phyloP scores from a whole-genome alignment of 1,284 basidiomycete genomes.

The Trichosporon asahii region DNA sequence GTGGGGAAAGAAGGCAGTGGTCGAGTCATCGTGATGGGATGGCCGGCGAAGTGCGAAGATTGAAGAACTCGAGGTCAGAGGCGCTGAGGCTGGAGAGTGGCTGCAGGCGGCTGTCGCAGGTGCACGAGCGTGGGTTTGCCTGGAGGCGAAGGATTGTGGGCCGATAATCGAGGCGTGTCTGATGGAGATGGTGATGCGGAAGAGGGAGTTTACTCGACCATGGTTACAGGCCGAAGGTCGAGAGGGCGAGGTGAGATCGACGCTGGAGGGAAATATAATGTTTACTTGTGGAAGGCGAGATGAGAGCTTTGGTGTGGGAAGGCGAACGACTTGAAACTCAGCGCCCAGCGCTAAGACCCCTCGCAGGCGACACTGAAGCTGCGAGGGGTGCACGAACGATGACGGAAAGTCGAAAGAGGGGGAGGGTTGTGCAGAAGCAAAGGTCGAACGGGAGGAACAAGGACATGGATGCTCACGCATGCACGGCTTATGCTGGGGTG shows the following conservation, averaged over 20 bases:
- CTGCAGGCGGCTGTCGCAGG: not conserved
- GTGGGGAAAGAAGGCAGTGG: conserved; percentile 8
- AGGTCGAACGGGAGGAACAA: not conserved
- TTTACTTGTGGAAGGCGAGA: not conserved
- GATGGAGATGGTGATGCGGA: not conserved
- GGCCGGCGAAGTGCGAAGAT: not conserved
- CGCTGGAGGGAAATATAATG: not conserved
- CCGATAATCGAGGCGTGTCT: not conserved
- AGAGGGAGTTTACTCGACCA: not conserved
- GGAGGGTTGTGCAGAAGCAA: not conserved
- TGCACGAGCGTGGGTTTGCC: not conserved
- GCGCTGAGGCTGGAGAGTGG: not conserved
- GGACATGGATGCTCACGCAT: not conserved
- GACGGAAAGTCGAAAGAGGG: not conserved
- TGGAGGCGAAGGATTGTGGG: not conserved
- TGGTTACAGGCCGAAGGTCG: not conserved
- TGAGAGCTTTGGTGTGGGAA: not conserved
- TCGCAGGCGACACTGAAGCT: conserved; percentile 10
- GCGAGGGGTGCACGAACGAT: conserved; percentile 6
- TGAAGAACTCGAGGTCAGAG: not conserved
- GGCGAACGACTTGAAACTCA: not conserved
- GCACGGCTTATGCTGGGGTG: not conserved
- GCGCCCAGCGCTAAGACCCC: conserved; percentile 7
- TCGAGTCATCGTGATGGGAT: conserved; percentile 1
- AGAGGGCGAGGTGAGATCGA: not conserved